Percentiles rank a stretch among this genome's conserved stretches.
Evolutionary conservation across 2,329 filamentous ascomycete genomes (phyloP).

Genomic region (Anthostomella pinea): DNA sequence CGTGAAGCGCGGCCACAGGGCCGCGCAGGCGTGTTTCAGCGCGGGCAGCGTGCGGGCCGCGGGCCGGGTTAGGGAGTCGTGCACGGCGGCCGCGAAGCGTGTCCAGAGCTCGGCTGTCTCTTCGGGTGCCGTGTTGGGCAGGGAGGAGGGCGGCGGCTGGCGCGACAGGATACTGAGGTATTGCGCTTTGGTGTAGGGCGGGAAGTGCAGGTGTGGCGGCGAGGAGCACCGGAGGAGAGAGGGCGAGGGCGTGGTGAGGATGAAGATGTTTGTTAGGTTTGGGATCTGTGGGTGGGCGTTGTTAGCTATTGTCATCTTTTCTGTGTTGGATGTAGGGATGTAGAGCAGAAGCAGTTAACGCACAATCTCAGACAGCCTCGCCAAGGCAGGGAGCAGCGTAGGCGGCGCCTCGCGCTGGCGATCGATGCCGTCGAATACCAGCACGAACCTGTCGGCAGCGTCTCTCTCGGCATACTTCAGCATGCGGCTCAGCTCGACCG

Average conservation of each 20-base stretch:
- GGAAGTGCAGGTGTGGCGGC: conserved; percentile 76
- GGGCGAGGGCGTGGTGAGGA: conserved; percentile 47
- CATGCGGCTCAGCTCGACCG: conserved; percentile 67
- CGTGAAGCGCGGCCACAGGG: conserved; percentile 83
- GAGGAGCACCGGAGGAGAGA: conserved; percentile 58
- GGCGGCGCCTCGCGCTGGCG: conserved; percentile 74
- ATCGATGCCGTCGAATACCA: conserved; percentile 88
- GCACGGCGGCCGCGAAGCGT: conserved; percentile 78
- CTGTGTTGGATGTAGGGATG: too few relatives aligned
- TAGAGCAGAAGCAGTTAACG: too few relatives aligned
- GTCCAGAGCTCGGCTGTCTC: conserved; percentile 70
- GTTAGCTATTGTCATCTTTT: conserved; percentile 12
- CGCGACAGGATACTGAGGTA: conserved; percentile 70
- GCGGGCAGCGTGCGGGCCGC: conserved; percentile 75
- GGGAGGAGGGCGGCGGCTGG: conserved; percentile 41
- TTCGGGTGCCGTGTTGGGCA: conserved; percentile 48
- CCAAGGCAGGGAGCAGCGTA: conserved; percentile 77
- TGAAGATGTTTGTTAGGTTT: conserved; percentile 66
- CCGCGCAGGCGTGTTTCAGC: conserved; percentile 66
- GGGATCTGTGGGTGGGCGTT: conserved; percentile 59
- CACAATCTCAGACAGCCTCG: conserved; percentile 77
- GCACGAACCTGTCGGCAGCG: conserved; percentile 60
- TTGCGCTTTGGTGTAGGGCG: conserved; percentile 78
- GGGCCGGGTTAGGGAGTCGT: conserved; percentile 80
- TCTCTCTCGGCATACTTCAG: conserved; percentile 42